Evolutionary conservation across 306 rosid genomes (phyloP).

Genomic region (Cucurbita moschata): DNA sequence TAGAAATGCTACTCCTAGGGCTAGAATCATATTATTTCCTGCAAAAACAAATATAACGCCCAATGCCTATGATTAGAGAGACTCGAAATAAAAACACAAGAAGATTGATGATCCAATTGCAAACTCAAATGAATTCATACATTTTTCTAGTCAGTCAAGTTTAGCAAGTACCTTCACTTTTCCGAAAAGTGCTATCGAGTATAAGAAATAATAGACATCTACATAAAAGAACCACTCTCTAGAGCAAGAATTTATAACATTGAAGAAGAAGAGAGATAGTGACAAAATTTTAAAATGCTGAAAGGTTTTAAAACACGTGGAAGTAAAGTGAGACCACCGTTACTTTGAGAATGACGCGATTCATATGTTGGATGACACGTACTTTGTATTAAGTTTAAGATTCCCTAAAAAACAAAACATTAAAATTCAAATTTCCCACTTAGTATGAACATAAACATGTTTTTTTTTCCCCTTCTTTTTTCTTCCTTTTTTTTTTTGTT

Average conservation of each 20-base stretch:
- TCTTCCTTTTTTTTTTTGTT: too few species aligned
- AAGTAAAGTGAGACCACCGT: too few species aligned
- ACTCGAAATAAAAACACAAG: not conserved
- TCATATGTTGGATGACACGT: too few species aligned
- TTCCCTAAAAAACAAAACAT: too few species aligned
- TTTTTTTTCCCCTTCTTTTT: too few species aligned
- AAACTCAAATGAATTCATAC: too few species aligned
- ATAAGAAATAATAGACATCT: not conserved
- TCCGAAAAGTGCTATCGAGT: not conserved
- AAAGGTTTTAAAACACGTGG: too few species aligned
- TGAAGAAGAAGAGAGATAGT: not conserved
- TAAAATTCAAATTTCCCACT: too few species aligned
- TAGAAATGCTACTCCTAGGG: conserved; percentile 25
- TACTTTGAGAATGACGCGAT: too few species aligned
- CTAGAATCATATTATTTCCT: conserved; percentile 35
- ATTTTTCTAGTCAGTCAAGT: not conserved
- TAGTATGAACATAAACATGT: too few species aligned
- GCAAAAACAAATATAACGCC: not conserved
- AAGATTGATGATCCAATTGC: not conserved
- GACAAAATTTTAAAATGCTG: not conserved
- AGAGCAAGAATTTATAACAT: not conserved
- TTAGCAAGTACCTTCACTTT: not conserved
- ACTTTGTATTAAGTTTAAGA: too few species aligned
- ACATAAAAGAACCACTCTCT: not conserved
- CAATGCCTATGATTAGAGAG: too few species aligned